Evolutionary conservation across 495 filamentous ascomycete genomes (phyloP).

Genomic region (Corynascus novoguineensis): DNA sequence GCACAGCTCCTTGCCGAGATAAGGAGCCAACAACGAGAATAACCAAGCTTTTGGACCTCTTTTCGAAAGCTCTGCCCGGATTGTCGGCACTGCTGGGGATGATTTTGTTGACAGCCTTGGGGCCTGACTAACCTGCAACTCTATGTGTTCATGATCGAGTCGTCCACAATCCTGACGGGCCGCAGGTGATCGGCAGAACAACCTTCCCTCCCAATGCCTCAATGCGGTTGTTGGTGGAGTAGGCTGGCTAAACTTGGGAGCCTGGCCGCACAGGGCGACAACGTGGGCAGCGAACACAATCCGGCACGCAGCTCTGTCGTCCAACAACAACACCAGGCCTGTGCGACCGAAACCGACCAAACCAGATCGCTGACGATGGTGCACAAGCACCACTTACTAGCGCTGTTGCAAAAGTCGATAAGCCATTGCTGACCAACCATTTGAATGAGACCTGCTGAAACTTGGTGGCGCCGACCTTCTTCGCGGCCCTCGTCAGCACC

Average conservation of each 20-base stretch:
- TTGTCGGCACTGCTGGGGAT: background rate
- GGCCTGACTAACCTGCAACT: too few relatives aligned
- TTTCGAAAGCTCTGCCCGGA: background rate
- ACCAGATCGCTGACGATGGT: too few relatives aligned
- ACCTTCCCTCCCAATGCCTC: too few relatives aligned
- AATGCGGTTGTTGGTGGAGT: background rate
- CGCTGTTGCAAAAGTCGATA: too few relatives aligned
- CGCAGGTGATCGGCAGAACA: conserved; percentile 1
- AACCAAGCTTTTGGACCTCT: background rate
- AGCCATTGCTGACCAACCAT: too few relatives aligned
- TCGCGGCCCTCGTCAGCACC: too few relatives aligned
- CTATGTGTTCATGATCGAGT: background rate
- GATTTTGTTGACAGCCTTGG: background rate
- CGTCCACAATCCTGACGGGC: background rate
- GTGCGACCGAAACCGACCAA: too few relatives aligned
- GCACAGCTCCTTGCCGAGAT: background rate
- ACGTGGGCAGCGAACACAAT: background rate
- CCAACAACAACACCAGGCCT: background rate
- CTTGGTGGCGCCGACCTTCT: too few relatives aligned
- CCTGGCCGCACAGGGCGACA: too few relatives aligned
- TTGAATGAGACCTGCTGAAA: too few relatives aligned
- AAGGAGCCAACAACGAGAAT: background rate
- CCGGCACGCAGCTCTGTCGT: background rate
- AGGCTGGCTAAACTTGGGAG: too few relatives aligned
- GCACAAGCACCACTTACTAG: too few relatives aligned